Conservation (phyloP, 192 early-diverging fungal genomes). For the Coemansia javaensis region DNA sequence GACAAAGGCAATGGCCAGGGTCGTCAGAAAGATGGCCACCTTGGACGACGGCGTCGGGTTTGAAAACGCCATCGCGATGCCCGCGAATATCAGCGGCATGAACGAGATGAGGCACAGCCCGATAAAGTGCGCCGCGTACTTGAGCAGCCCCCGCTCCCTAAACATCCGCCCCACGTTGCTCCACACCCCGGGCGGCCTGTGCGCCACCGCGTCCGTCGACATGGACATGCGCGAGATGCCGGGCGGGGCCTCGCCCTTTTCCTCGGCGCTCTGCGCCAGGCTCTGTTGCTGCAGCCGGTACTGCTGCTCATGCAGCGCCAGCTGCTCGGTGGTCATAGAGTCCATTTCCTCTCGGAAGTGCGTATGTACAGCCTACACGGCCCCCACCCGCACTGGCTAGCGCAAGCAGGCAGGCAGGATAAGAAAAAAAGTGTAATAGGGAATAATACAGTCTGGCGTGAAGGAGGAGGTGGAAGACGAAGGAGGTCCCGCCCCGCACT, state of each 20-base stretch:
- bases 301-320: no score
- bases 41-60: constrained; percentile 9
- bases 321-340: no score
- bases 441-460: constrained; percentile 1
- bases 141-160: constrained; percentile 6
- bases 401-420: no score
- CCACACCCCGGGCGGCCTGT: not conserved
- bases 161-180: constrained; percentile 5
- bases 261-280: not conserved
- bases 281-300: no score
- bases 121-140: constrained; percentile 11
- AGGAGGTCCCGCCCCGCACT: no score
- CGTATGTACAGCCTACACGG: no score
- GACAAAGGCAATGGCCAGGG: constrained; percentile 15
- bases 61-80: constrained; percentile 28
- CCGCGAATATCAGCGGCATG: constrained; percentile 31
- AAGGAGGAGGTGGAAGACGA: no score
- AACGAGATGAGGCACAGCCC: constrained; percentile 16
- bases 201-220: not conserved
- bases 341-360: no score
- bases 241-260: not conserved
- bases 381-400: not conserved
- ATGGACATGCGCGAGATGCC: constrained; percentile 10
- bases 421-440: not conserved
- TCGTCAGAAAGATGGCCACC: constrained; percentile 27